Evolutionary conservation across 2,329 filamentous ascomycete species (phyloP), one percentile per base, ranked within the genome.

Genomic region (Colletotrichum orbiculare): DNA sequence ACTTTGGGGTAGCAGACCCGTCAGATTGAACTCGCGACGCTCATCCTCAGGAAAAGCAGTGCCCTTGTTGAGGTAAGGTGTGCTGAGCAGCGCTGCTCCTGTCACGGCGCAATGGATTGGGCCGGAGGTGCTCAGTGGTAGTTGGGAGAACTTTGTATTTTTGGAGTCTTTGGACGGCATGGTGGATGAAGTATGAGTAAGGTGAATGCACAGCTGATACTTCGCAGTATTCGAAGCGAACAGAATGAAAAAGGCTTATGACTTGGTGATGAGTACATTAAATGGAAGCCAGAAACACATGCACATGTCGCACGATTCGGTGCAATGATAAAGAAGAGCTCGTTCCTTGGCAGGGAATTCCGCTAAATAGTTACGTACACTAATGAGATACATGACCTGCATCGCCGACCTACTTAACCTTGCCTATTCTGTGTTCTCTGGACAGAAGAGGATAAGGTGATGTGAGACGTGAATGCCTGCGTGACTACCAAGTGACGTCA

Each of bases 21-120:
- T 84, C 2, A 97, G 85, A 38, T 87, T 86, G 75, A 97, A 96
- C 1, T 80, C 78, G 3, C 80, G 78, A 10, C 93, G 87, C 73
- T 97, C 93, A 35, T 91, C 79, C 0, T 80, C 71, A 0, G 91
- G 85, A 70, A 95, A 95, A 0, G 89, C 92, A 3, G 92, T 93
- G 37, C 93, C 93, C 76, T 96, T 96, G 80, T 96, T 97, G 79
- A 93, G 70, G 35, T 73, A 75, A 1, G 77, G 75, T 1, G 72
- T 73, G 66, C 77, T 79, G 48, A 79, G 73, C 4, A 79, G 69
- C 6, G 73, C 74, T 3, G 72, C 68, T 34, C 77, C 77, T 0
- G 72, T 74, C 39, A 79, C 71, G 46, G 77, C 76, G 50, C 77
- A 79, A 41, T 75, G 73, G 25, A 79, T 71, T 47, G 76, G 73